These are phyloP conservation scores for Chaetomidium leptoderma DNA, from an alignment of 495 filamentous ascomycete species.

Conservation along the genomic window DNA sequence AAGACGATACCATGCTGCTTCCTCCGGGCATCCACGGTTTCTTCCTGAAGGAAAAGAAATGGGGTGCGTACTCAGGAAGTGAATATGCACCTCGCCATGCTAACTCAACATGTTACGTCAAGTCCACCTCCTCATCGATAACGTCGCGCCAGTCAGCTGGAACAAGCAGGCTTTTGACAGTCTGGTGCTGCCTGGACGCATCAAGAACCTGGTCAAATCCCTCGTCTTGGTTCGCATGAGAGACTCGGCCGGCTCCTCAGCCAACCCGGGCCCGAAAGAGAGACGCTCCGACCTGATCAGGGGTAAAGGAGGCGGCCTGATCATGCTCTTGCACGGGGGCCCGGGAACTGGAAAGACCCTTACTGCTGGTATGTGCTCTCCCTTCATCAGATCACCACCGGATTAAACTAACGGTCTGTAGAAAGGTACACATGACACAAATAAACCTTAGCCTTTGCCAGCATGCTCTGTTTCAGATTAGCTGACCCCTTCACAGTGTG, in stretches of 20 bases:
- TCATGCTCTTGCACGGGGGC: constrained; percentile 49
- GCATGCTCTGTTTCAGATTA: not conserved
- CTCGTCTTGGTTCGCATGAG: not conserved
- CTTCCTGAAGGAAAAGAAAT: not conserved
- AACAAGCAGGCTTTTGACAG: constrained; percentile 1
- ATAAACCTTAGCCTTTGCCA: not conserved
- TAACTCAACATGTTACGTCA: not conserved
- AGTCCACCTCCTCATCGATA: not conserved
- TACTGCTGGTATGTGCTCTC: constrained; percentile 53
- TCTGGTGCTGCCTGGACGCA: not conserved
- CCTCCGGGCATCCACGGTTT: not conserved
- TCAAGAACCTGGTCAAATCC: not conserved
- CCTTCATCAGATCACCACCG: constrained; percentile 40
- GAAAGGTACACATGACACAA: not conserved
- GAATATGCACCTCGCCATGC: not conserved
- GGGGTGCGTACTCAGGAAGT: not conserved
- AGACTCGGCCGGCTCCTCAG: not conserved
- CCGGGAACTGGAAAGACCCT: constrained; percentile 61
- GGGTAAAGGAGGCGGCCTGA: constrained; percentile 54
- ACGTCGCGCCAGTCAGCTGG: not conserved
- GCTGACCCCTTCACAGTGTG: not conserved
- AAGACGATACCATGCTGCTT: not conserved
- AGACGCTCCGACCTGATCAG: constrained; percentile 40
- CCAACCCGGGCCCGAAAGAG: constrained; percentile 47
- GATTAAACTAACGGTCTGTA: constrained; percentile 21